Conservation (phyloP, 371 early-diverging fungal genomes). For the Syncephalastrum monosporum region DNA sequence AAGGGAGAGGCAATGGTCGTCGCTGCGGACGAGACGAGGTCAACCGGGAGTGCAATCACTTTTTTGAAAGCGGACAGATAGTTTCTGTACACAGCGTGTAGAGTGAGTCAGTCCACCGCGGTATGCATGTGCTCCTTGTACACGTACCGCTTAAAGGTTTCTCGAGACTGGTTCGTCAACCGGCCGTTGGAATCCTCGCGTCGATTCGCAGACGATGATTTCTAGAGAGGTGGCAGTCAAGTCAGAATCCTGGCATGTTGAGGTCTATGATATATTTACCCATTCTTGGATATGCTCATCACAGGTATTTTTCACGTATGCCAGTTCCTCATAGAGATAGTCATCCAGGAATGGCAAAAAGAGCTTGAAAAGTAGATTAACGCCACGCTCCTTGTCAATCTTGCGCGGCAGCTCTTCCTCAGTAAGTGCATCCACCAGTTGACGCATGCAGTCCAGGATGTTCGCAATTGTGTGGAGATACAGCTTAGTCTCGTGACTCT, state of each 20-base stretch:
- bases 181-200: conserved; percentile 17
- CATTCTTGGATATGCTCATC: conserved; percentile 44
- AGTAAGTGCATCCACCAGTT: conserved; percentile 54
- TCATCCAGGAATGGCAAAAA: conserved; percentile 74
- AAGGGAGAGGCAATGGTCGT: conserved; percentile 33
- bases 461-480: conserved; percentile 40
- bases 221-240: not conserved
- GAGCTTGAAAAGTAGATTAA: conserved; percentile 61
- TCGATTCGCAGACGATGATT: conserved; percentile 3
- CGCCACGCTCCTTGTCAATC: conserved; percentile 37
- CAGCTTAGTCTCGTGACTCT: conserved; percentile 22
- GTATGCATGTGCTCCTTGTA: not conserved
- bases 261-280: conserved; percentile 20
- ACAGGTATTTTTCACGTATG: conserved; percentile 32
- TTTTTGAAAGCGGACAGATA: conserved; percentile 53
- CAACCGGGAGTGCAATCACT: conserved; percentile 44
- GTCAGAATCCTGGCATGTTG: too few species aligned
- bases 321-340: conserved; percentile 57
- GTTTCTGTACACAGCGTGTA: conserved; percentile 31
- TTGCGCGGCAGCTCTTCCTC: conserved; percentile 21
- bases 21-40: conserved; percentile 48
- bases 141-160: conserved; percentile 25
- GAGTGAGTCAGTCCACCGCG: not conserved
- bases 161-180: conserved; percentile 19
- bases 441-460: conserved; percentile 20